Conservation (phyloP, 2,329 filamentous ascomycete genomes). For the Gnomoniopsis sp. region DNA sequence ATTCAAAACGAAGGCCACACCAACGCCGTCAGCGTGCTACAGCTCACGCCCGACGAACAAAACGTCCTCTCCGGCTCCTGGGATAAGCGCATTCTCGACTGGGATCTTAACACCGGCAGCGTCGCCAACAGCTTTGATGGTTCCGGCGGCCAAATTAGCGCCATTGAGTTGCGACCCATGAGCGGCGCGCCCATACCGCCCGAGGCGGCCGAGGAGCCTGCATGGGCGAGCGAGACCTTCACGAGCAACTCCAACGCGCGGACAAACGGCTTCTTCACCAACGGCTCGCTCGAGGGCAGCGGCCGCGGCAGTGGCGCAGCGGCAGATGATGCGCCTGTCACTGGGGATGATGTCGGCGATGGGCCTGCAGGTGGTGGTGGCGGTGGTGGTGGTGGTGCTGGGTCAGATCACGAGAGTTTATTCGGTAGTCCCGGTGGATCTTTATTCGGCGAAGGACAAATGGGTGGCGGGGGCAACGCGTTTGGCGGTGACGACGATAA, state of each 20-base stretch:
- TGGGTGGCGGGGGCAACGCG: conserved; percentile 42
- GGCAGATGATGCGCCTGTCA: conserved; percentile 25
- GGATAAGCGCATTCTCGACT: conserved; percentile 93
- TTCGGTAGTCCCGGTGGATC: conserved; percentile 82
- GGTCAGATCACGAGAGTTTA: conserved; percentile 72
- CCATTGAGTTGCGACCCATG: conserved; percentile 79
- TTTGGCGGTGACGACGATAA: conserved; percentile 83
- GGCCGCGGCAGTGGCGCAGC: conserved; percentile 3
- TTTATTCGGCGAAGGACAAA: conserved; percentile 73
- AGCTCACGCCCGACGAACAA: conserved; percentile 77
- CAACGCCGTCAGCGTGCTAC: conserved; percentile 86
- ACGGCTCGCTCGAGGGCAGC: conserved; percentile 25
- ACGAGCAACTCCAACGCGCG: conserved; percentile 63
- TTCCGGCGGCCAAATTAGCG: conserved; percentile 78
- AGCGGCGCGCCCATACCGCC: conserved; percentile 73
- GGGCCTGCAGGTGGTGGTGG: conserved; percentile 34
- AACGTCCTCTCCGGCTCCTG: conserved; percentile 89
- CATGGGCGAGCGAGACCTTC: conserved; percentile 65
- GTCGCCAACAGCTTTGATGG: conserved; percentile 73
- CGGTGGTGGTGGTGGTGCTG: conserved; percentile 46
- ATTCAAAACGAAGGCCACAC: conserved; percentile 59
- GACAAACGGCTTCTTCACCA: conserved; percentile 52
- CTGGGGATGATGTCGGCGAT: conserved; percentile 36
- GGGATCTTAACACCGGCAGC: conserved; percentile 87
- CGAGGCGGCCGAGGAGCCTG: conserved; percentile 58